Base-by-base conservation (phyloP, 164 flowering plant species). In the Magnolia kwangsiensis region DNA sequence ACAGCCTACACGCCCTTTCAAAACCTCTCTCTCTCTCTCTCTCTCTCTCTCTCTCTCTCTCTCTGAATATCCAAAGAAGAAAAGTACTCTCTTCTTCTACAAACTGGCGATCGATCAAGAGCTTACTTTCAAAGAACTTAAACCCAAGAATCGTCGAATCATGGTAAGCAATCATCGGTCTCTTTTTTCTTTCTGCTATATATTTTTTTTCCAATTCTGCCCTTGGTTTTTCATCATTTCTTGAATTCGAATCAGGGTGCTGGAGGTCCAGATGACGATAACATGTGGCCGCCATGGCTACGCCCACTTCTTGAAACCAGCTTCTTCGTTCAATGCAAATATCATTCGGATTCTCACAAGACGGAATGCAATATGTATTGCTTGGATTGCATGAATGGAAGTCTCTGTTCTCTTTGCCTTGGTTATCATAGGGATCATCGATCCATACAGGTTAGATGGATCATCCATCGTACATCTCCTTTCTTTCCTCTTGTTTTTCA, bases 351-450 rank as follows among this genome's bases (percentile, higher is more conserved):
- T 82, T 90, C 95, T 1, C 97, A 91, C 82, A 96, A 93, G 86
- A 89, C 90, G 51, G 98, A 96, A 84, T 96, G 99, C 81, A 96
- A 96, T 76, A 91, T 92, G 98, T 96, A 88, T 74, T 96, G 99
- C 81, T 86, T 96, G 82, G 98, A 96, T 74, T 96, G 99, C 67
- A 86, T 87, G 81, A 85, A 89, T 76, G 97, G 94, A 2, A 78
- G 97, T 71, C 93, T 91, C 79, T 96, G 99, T 71, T 94, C 99
- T 71, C 84, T 91, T 84, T 96, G 99, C 74, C 91, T 90, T 50
- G 72, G 79, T 68, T 72, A 80, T 73, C 99, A 96, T 86, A 85
- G 83, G 74, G 92, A 90, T 72, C 98, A 96, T 59, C 91, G 87
- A 2, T 85, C 87, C 24, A 91, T 96, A 83, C 99, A 96, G 97